Conservation (phyloP, 1,284 basidiomycete species). For the Laetiporus sulphureus region DNA sequence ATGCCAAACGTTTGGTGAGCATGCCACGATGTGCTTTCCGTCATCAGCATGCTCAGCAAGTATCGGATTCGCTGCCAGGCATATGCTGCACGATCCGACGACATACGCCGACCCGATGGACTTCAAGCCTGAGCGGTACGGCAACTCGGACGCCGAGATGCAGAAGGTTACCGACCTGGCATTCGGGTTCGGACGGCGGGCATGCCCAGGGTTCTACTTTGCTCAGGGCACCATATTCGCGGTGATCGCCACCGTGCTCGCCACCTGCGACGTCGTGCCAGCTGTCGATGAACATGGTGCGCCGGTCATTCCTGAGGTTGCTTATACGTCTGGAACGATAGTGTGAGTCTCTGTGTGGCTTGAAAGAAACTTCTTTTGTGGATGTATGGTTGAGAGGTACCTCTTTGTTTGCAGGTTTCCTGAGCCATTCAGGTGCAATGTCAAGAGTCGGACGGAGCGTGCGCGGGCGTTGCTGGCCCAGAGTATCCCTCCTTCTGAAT, state of each 20-base stretch:
- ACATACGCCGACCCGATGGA: conserved; percentile 20
- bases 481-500: too few species aligned
- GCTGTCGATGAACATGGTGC: neutral
- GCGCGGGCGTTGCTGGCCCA: neutral
- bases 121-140: conserved; percentile 26
- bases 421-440: neutral
- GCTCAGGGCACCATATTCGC: conserved; percentile 6
- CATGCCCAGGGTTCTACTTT: conserved; percentile 6
- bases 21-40: too few species aligned
- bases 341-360: neutral
- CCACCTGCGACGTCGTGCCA: neutral
- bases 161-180: conserved; percentile 14
- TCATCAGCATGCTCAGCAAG: too few species aligned
- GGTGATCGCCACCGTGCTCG: conserved; percentile 2
- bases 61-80: too few species aligned
- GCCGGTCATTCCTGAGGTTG: neutral
- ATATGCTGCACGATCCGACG: conserved; percentile 23
- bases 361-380: neutral
- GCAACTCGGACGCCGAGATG: conserved; percentile 11
- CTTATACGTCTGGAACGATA: neutral
- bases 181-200: conserved; percentile 25
- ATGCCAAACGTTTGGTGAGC: conserved; percentile 21
- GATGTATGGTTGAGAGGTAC: too few species aligned
- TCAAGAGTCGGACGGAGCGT: neutral
- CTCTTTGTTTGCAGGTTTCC: neutral